phyloP scores from a whole-genome alignment of 257 asterid genomes.

The Rauvolfia tetraphylla region DNA sequence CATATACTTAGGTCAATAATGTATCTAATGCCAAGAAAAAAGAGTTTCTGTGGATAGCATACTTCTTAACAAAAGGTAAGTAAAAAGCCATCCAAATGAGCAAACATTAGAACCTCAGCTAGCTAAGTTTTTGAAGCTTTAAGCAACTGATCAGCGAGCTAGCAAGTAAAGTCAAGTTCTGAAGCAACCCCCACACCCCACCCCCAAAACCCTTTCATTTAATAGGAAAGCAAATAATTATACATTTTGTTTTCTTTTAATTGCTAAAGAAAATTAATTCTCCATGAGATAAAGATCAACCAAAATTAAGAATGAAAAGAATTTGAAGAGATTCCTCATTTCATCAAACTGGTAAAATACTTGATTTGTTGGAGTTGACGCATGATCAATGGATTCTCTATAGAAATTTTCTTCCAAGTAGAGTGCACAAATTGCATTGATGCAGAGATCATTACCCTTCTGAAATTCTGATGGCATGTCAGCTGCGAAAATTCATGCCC shows the following conservation, averaged over 20 bases:
- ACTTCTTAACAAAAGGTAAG: not conserved
- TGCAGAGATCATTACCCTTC: conserved; percentile 2
- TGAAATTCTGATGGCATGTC: conserved; percentile 3
- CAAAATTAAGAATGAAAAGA: not conserved
- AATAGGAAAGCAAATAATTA: not conserved
- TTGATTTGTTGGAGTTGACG: not conserved
- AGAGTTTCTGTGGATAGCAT: not conserved
- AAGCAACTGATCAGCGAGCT: not conserved
- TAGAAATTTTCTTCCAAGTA: conserved; percentile 6
- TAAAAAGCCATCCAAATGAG: not conserved
- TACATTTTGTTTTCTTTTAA: not conserved
- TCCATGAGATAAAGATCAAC: not conserved
- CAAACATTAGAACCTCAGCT: not conserved
- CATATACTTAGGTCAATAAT: no score
- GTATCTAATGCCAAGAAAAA: not conserved
- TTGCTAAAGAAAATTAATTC: not conserved
- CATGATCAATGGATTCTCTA: not conserved
- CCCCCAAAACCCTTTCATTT: not conserved
- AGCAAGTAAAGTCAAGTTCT: not conserved
- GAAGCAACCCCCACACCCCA: not conserved
- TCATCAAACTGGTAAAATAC: not conserved
- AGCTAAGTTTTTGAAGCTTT: not conserved
- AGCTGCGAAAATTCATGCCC: conserved; percentile 2
- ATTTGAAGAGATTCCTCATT: conserved; percentile 4
- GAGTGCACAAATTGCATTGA: conserved; percentile 12